Evolutionary conservation across 2,329 filamentous ascomycete genomes (phyloP).

Genomic region (Myriosclerotinia duriaeana): DNA sequence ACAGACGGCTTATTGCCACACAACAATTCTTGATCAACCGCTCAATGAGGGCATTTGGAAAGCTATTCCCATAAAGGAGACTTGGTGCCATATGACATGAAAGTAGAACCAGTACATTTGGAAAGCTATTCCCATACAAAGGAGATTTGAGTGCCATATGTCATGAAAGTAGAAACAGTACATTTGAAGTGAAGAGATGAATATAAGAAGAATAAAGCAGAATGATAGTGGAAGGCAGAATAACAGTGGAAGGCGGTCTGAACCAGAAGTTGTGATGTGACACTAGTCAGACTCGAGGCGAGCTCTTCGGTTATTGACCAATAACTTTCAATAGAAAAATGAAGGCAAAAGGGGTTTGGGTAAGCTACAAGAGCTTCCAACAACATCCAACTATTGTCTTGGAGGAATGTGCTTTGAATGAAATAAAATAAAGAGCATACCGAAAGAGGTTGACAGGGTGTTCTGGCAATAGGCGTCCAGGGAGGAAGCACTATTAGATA

Average conservation of each 20-base stretch:
- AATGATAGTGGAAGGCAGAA: slow-evolving; percentile 7
- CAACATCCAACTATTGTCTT: slow-evolving; percentile 9
- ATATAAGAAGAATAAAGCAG: not conserved
- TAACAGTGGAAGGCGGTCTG: not conserved
- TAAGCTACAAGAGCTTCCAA: not conserved
- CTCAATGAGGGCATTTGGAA: not conserved
- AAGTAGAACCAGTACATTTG: not conserved
- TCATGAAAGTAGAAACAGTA: not conserved
- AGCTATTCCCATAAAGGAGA: not conserved
- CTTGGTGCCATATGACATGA: not conserved
- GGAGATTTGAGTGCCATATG: not conserved
- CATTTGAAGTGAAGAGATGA: not conserved
- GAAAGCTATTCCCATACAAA: not conserved
- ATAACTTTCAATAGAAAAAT: not conserved
- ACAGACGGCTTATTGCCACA: not conserved
- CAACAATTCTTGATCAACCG: not conserved
- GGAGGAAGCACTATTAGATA: not conserved
- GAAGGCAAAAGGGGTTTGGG: slow-evolving; percentile 10
- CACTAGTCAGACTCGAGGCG: not conserved
- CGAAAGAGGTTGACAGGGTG: no score
- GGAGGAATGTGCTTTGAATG: not conserved
- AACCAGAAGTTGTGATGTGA: not conserved
- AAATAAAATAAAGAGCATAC: no score
- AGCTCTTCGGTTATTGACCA: not conserved
- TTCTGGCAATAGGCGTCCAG: no score